Evolutionary conservation across 805 yeast species (phyloP).

Genomic region (Candida dajiaensis): DNA sequence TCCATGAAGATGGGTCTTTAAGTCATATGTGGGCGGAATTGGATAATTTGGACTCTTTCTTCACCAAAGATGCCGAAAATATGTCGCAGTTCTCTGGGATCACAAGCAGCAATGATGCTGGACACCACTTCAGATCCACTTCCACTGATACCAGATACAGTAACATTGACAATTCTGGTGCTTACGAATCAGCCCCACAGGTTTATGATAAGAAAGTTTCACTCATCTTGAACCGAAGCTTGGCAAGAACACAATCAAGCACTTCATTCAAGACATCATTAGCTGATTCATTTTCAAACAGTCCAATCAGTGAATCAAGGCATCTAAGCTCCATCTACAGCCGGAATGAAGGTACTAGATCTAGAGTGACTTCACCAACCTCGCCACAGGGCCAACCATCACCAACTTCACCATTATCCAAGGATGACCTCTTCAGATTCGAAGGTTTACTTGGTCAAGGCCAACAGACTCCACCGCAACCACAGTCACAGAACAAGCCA

Average conservation of each 20-base stretch:
- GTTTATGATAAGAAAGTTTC: constrained; percentile 77
- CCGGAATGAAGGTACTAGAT: constrained; percentile 6
- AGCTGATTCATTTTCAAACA: constrained; percentile 55
- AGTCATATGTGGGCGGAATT: constrained; percentile 91
- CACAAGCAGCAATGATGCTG: constrained; percentile 20
- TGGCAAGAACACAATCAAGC: constrained; percentile 69
- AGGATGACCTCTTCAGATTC: constrained; percentile 40
- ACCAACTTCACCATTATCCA: constrained; percentile 21
- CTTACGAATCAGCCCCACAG: constrained; percentile 70
- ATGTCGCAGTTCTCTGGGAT: constrained; percentile 20
- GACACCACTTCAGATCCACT: constrained; percentile 31
- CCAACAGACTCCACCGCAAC: background rate
- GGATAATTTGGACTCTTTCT: constrained; percentile 84
- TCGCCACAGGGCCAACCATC: constrained; percentile 14
- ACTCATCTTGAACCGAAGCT: constrained; percentile 63
- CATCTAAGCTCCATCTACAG: constrained; percentile 21
- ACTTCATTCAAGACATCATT: constrained; percentile 71
- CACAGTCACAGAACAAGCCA: constrained; percentile 3
- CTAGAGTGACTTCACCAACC: constrained; percentile 14
- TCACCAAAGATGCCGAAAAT: constrained; percentile 52
- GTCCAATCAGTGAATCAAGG: constrained; percentile 21
- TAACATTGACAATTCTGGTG: constrained; percentile 37
- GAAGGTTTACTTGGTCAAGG: constrained; percentile 28
- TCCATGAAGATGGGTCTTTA: constrained; percentile 63
- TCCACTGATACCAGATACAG: constrained; percentile 62